A percentile compares a stretch with the other conserved stretches of the same genome.
Conservation (phyloP, 2,329 filamentous ascomycete species). For the Cylindrodendrum hubeiense region DNA sequence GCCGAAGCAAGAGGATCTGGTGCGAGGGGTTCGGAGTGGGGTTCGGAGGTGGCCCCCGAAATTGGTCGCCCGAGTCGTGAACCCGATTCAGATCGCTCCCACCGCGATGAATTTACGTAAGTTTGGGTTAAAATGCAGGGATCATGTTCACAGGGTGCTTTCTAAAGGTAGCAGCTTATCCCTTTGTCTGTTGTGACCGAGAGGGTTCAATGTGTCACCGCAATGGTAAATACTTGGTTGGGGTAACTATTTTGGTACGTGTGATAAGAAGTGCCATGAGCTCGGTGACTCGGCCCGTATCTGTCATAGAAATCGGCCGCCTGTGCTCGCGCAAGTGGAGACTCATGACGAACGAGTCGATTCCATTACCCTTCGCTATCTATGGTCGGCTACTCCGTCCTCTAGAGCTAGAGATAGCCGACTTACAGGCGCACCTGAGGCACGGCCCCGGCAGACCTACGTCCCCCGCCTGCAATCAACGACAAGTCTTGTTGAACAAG, state of each 20-base stretch:
- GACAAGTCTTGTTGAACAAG: conserved; percentile 30
- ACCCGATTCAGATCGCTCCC: background rate
- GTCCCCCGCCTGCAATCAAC: conserved; percentile 24
- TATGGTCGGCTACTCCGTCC: background rate
- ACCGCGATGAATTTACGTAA: background rate
- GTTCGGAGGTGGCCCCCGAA: background rate
- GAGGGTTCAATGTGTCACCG: no score
- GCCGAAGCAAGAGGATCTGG: background rate
- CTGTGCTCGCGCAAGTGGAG: background rate
- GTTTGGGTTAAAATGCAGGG: background rate
- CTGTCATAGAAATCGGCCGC: background rate
- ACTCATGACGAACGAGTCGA: background rate
- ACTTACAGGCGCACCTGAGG: conserved; percentile 17
- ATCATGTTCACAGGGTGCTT: background rate
- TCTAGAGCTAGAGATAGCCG: background rate
- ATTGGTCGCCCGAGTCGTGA: background rate
- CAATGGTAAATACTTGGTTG: no score
- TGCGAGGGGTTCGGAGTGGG: background rate
- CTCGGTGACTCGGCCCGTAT: background rate
- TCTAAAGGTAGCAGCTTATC: background rate
- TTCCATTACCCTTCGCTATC: background rate
- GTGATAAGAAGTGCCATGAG: no score
- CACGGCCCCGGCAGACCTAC: conserved; percentile 9
- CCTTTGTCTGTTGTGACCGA: no score
- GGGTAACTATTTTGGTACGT: no score